Conservation (phyloP, 495 filamentous ascomycete genomes). For the Talaromyces adpressus region DNA sequence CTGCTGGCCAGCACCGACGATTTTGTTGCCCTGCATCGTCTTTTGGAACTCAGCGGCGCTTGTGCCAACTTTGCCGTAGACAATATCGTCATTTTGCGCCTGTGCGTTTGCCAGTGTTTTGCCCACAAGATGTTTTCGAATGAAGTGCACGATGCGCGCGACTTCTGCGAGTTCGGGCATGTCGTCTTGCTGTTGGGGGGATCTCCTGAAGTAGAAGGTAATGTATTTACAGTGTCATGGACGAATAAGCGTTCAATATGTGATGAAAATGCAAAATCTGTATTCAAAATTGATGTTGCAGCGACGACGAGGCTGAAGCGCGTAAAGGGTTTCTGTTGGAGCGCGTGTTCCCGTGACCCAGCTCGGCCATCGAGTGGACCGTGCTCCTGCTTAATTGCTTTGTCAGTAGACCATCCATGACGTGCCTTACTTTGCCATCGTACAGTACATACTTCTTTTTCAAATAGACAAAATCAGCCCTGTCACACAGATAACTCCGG, state of each 20-base stretch:
- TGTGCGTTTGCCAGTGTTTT: conserved; percentile 67
- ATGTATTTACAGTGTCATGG: not conserved
- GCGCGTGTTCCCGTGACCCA: conserved; percentile 19
- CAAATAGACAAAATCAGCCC: not conserved
- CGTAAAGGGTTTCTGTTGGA: not conserved
- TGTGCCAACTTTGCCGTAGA: conserved; percentile 86
- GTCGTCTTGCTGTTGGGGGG: not conserved
- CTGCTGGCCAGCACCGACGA: conserved; percentile 69
- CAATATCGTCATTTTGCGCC: conserved; percentile 66
- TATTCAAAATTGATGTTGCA: not conserved
- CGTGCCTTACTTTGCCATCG: not conserved
- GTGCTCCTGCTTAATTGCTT: not conserved
- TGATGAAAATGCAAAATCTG: not conserved
- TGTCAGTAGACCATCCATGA: not conserved
- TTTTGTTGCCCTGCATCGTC: conserved; percentile 68
- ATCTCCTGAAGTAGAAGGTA: not conserved
- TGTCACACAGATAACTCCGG: not conserved
- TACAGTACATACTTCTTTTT: not conserved
- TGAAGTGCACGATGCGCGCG: conserved; percentile 75
- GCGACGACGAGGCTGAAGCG: conserved; percentile 11
- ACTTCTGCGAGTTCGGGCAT: conserved; percentile 89
- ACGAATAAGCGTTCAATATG: not conserved
- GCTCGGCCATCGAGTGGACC: not conserved
- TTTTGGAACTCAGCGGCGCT: conserved; percentile 62
- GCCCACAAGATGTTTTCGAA: conserved; percentile 73